phyloP scores from a whole-genome alignment of 2,329 filamentous ascomycete genomes.

The Lasiodiplodia sp. region DNA sequence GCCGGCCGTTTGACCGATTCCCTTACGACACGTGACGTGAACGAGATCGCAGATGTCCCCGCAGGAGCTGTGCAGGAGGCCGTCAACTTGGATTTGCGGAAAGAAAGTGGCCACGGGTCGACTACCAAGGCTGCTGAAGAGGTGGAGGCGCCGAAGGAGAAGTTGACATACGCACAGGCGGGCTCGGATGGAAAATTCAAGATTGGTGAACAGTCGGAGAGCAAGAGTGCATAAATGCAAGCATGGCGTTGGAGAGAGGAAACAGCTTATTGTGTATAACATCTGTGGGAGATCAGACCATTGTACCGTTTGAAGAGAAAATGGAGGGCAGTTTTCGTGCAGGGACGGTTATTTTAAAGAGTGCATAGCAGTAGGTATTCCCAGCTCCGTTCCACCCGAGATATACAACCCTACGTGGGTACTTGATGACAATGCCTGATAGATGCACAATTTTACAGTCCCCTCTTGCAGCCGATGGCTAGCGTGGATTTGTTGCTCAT shows the following conservation, averaged over 20 bases:
- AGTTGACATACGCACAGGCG: slow-evolving; percentile 25
- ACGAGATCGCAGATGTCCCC: slow-evolving; percentile 86
- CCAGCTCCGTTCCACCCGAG: background rate
- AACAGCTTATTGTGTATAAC: background rate
- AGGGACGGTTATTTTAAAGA: background rate
- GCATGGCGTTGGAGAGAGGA: slow-evolving; percentile 13
- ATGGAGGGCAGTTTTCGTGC: background rate
- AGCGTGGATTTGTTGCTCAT: too few relatives aligned
- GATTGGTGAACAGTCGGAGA: slow-evolving; percentile 20
- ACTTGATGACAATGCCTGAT: too few relatives aligned
- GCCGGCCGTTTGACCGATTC: slow-evolving; percentile 80
- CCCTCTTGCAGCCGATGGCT: too few relatives aligned
- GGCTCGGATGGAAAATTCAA: slow-evolving; percentile 31
- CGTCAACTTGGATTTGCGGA: slow-evolving; percentile 53
- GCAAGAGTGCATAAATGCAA: background rate
- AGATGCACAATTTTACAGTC: too few relatives aligned
- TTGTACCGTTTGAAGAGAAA: background rate
- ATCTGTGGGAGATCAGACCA: background rate
- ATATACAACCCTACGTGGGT: too few relatives aligned
- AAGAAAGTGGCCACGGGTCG: slow-evolving; percentile 37
- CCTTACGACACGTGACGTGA: slow-evolving; percentile 78
- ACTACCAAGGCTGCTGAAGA: background rate
- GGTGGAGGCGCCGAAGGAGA: slow-evolving; percentile 8
- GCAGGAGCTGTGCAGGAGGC: slow-evolving; percentile 73
- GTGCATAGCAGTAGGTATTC: background rate